Evolutionary conservation across 768 basidiomycete genomes (phyloP).

Genomic region (Hygrophoropsis aurantiaca): DNA sequence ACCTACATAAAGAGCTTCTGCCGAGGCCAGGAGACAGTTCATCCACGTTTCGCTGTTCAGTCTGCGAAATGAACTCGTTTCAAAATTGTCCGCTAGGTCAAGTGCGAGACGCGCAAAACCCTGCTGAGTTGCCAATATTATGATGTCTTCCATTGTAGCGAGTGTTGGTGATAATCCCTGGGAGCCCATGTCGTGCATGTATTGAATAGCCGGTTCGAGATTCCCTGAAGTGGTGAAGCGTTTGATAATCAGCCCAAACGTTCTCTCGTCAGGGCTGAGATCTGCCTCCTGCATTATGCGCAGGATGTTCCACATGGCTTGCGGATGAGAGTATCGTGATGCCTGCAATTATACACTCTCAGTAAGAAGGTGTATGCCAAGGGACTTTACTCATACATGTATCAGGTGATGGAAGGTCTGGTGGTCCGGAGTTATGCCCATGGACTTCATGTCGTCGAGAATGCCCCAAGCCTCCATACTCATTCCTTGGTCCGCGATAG

Average conservation of each 20-base stretch:
- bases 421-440: slow-evolving; percentile 47
- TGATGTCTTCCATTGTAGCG: slow-evolving; percentile 48
- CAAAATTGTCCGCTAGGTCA: slow-evolving; percentile 65
- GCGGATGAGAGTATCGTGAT: slow-evolving; percentile 36
- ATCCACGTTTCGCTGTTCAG: slow-evolving; percentile 62
- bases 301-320: slow-evolving; percentile 49
- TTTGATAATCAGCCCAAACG: slow-evolving; percentile 53
- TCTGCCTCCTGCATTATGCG: slow-evolving; percentile 53
- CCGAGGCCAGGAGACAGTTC: slow-evolving; percentile 62
- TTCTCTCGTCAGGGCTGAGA: slow-evolving; percentile 50
- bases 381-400: slow-evolving; percentile 42
- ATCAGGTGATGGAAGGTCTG: slow-evolving; percentile 61
- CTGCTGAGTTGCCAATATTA: slow-evolving; percentile 51
- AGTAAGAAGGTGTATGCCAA: slow-evolving; percentile 2
- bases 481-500: slow-evolving; percentile 42
- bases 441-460: slow-evolving; percentile 63
- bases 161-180: slow-evolving; percentile 51
- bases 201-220: slow-evolving; percentile 65
- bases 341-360: slow-evolving; percentile 38
- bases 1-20: slow-evolving; percentile 69
- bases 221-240: slow-evolving; percentile 47
- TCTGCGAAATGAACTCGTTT: slow-evolving; percentile 51
- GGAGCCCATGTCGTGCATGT: slow-evolving; percentile 57
- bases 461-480: slow-evolving; percentile 61
- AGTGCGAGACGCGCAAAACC: slow-evolving; percentile 67